Conservation (phyloP, 106 monocot genomes). For the Narthecium ossifragum region DNA sequence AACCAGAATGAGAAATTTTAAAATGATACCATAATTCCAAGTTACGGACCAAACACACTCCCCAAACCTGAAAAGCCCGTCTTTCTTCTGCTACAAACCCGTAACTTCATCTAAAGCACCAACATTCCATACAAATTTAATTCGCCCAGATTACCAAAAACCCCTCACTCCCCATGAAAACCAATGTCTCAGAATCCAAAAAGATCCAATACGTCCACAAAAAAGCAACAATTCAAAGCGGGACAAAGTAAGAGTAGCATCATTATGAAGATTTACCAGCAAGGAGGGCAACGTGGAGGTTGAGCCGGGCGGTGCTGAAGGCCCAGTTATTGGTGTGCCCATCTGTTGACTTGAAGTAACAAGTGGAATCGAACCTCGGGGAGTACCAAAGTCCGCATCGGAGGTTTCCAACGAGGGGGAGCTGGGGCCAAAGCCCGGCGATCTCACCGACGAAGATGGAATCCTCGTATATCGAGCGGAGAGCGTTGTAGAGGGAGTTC, state of each 20-base stretch:
- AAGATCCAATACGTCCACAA: background rate
- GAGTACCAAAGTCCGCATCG: constrained; percentile 95
- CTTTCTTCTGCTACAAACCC: no score
- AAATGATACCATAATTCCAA: no score
- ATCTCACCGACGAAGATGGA: constrained; percentile 88
- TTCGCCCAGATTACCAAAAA: background rate
- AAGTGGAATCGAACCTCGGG: constrained; percentile 52
- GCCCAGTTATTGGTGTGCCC: constrained; percentile 88
- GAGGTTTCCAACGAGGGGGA: constrained; percentile 91
- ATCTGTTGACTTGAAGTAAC: constrained; percentile 98
- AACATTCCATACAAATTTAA: no score
- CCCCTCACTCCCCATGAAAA: background rate
- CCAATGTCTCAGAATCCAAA: background rate
- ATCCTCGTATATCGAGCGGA: constrained; percentile 88
- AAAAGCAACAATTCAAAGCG: constrained; percentile 1
- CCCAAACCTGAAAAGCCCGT: no score
- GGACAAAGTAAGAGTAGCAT: background rate
- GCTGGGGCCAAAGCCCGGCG: constrained; percentile 67
- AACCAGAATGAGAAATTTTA: no score
- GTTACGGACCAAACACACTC: no score
- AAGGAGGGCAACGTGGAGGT: constrained; percentile 75
- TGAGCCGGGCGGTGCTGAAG: constrained; percentile 86
- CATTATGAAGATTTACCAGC: constrained; percentile 36
- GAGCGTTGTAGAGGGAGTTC: constrained; percentile 69
- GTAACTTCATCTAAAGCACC: no score